These are phyloP conservation scores for Penicillium olsonii DNA, from an alignment of 2,329 filamentous ascomycete genomes.

Conservation along the genomic window DNA sequence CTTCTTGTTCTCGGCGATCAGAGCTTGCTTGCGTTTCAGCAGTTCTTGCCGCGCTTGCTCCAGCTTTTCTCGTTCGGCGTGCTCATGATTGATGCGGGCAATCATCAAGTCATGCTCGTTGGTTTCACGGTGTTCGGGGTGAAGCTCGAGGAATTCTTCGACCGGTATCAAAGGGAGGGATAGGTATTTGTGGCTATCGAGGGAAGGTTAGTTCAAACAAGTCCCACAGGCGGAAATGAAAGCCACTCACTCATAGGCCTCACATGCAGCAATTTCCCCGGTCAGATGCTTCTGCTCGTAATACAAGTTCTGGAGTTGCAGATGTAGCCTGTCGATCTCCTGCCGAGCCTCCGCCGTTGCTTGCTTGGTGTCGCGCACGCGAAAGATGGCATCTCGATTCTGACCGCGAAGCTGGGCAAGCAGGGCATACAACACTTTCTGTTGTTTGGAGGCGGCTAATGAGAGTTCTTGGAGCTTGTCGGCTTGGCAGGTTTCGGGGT, in stretches of 20 bases:
- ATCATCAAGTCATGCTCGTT: constrained; percentile 84
- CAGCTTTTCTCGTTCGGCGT: constrained; percentile 76
- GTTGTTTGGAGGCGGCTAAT: constrained; percentile 68
- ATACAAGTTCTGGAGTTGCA: constrained; percentile 92
- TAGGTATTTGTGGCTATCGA: constrained; percentile 70
- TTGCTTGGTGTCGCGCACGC: constrained; percentile 81
- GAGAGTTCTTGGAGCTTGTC: constrained; percentile 53
- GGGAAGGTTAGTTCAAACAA: constrained; percentile 9
- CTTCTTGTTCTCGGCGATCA: constrained; percentile 81
- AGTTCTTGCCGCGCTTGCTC: constrained; percentile 81
- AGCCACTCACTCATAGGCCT: constrained; percentile 78
- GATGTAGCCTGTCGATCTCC: constrained; percentile 86
- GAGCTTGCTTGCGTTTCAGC: constrained; percentile 68
- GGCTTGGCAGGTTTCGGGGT: constrained; percentile 46
- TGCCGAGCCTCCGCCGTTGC: constrained; percentile 83
- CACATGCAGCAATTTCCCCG: constrained; percentile 86
- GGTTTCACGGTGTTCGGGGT: constrained; percentile 71
- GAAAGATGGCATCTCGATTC: constrained; percentile 78
- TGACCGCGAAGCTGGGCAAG: constrained; percentile 78
- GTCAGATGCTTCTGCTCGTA: constrained; percentile 92
- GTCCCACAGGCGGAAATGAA: neutral
- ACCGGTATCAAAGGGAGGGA: constrained; percentile 80
- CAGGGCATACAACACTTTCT: constrained; percentile 77
- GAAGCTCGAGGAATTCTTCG: constrained; percentile 75
- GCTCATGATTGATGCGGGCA: constrained; percentile 87